Evolutionary conservation across 2,329 filamentous ascomycete genomes (phyloP).

Genomic region (Boeremia lycopersici): DNA sequence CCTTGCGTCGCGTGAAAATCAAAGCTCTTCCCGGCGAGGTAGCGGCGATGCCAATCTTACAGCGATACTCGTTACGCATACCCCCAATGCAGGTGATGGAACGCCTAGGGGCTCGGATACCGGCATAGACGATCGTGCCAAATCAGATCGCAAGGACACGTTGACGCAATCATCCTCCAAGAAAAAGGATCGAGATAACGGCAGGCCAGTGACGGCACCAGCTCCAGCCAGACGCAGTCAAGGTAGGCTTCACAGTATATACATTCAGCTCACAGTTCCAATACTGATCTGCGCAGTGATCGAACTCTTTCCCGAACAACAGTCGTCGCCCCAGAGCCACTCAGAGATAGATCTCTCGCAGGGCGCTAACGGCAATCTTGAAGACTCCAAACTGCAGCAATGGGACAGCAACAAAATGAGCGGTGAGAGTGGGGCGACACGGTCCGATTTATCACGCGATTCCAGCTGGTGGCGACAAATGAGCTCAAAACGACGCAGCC

Average conservation of each 20-base stretch:
- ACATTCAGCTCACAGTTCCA: neutral
- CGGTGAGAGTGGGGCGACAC: slow-evolving; percentile 36
- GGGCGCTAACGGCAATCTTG: slow-evolving; percentile 39
- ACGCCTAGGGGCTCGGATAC: slow-evolving; percentile 22
- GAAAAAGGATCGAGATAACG: slow-evolving; percentile 29
- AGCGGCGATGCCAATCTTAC: slow-evolving; percentile 49
- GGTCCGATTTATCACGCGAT: slow-evolving; percentile 41
- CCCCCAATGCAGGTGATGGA: slow-evolving; percentile 37
- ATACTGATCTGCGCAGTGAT: slow-evolving; percentile 26
- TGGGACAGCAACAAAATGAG: slow-evolving; percentile 43
- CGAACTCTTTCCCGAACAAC: slow-evolving; percentile 39
- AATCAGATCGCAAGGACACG: slow-evolving; percentile 39
- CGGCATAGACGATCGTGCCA: slow-evolving; percentile 23
- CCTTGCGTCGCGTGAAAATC: slow-evolving; percentile 38
- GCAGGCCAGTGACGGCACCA: slow-evolving; percentile 44
- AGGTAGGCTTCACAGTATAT: slow-evolving; percentile 35
- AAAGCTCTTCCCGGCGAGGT: slow-evolving; percentile 44
- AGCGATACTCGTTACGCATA: slow-evolving; percentile 48
- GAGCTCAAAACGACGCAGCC: slow-evolving; percentile 35
- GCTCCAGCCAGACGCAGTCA: slow-evolving; percentile 42
- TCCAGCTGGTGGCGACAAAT: slow-evolving; percentile 45
- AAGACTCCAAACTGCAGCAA: slow-evolving; percentile 37
- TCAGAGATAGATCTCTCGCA: slow-evolving; percentile 44
- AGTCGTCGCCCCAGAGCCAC: slow-evolving; percentile 41
- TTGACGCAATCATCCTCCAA: slow-evolving; percentile 32